A percentile compares a stretch with the other conserved stretches of the same genome.
phyloP scores from a whole-genome alignment of 2,329 filamentous ascomycete species.

The Botryosphaeria dothidea region DNA sequence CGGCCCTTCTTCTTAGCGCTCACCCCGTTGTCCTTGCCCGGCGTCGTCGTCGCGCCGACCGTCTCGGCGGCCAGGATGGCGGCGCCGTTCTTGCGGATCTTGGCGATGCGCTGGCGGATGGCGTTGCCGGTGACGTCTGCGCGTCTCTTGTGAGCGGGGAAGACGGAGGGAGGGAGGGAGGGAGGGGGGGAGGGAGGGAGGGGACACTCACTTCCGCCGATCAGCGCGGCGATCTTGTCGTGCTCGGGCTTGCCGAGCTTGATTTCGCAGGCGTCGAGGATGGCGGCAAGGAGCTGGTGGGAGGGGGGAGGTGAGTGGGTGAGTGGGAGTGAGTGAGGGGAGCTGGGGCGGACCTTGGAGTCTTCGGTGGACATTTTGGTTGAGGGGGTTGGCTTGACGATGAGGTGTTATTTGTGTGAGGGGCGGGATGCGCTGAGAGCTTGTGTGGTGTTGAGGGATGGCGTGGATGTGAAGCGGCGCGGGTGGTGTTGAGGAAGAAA shows the following conservation, averaged over 20 bases:
- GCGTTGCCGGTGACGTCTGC: slow-evolving; percentile 7
- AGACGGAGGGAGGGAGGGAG: background rate
- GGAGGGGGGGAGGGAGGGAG: background rate
- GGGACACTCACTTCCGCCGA: background rate
- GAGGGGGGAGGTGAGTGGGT: background rate
- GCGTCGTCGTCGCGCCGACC: background rate
- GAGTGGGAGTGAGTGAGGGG: background rate
- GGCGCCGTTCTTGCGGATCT: background rate
- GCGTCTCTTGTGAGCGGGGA: background rate
- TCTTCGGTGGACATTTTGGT: background rate
- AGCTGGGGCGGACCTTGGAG: background rate
- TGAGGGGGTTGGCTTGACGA: background rate
- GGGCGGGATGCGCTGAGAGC: no score
- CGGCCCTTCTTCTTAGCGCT: background rate
- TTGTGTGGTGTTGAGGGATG: no score
- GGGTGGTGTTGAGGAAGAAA: no score
- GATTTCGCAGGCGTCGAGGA: background rate
- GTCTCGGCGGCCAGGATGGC: no score
- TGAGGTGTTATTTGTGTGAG: no score
- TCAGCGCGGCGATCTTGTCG: background rate
- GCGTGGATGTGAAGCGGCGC: no score
- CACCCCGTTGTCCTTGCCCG: background rate
- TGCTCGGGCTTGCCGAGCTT: background rate
- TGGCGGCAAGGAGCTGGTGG: background rate
- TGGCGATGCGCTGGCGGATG: slow-evolving; percentile 5